Evolutionary conservation across 106 monocot species (phyloP).

Genomic region (Dendrobium huoshanense): DNA sequence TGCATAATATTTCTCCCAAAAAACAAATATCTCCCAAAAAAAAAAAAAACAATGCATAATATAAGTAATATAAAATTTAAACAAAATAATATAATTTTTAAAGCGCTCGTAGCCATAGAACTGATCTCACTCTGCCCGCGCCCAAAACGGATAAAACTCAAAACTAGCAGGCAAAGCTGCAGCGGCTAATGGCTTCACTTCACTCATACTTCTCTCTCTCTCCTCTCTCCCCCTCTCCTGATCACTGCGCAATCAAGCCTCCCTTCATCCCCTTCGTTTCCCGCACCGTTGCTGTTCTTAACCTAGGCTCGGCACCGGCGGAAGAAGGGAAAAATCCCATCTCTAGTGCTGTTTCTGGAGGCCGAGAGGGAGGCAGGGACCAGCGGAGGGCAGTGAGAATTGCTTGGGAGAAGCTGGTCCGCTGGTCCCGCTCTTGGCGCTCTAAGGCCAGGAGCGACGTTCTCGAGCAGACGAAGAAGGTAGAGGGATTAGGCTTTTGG

Average conservation of each 20-base stretch:
- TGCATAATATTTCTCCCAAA: not conserved
- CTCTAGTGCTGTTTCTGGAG: not conserved
- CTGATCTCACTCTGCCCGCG: not conserved
- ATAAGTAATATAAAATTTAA: not conserved
- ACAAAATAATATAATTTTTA: not conserved
- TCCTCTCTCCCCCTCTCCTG: not conserved
- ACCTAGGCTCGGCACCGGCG: slow-evolving; percentile 18
- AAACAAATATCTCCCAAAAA: too few species aligned
- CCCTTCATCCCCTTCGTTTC: not conserved
- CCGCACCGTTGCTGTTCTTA: slow-evolving; percentile 21
- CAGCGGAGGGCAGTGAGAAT: slow-evolving; percentile 54
- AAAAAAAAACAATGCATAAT: not conserved
- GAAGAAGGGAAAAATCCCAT: slow-evolving; percentile 8
- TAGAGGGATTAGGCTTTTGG: not conserved
- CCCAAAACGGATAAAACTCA: not conserved
- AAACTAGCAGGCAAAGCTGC: not conserved
- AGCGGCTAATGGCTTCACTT: not conserved
- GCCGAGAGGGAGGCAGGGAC: slow-evolving; percentile 34
- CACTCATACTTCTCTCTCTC: not conserved
- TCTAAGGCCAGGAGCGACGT: slow-evolving; percentile 59
- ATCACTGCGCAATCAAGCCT: not conserved
- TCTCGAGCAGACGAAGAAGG: slow-evolving; percentile 75
- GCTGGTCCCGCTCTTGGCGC: slow-evolving; percentile 95
- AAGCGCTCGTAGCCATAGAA: too few species aligned
- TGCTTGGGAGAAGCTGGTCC: slow-evolving; percentile 96